Base-by-base conservation (phyloP, 345 rosid species). In the Brassica rapa region DNA sequence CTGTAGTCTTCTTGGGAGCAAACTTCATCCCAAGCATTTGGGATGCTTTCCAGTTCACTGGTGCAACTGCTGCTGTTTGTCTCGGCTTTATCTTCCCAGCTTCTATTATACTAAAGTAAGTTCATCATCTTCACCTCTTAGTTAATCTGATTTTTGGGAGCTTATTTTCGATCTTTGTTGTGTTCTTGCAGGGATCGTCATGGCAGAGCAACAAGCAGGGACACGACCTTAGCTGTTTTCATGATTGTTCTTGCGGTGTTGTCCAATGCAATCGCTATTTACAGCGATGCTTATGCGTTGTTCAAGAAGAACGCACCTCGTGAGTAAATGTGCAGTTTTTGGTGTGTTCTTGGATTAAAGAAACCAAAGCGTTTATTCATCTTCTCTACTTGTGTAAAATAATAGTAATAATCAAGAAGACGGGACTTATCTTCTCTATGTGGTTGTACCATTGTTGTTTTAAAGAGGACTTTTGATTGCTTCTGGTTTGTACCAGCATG, bases 21-120 rank as follows among this genome's bases (percentile, higher is more conserved):
- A 94, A 88, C 82, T 89, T 87, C 73, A 94, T 94, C 46, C 98
- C 98, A 33, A 94, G 93, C 88, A 94, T 94, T 78, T 94, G 97
- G 97, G 62, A 57, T 57, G 29, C 62, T 21, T 57, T 57, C 29
- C 29, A 57, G 11, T 57, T 57, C 14, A 57, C 97, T 41, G 98
- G 97, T 78, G 97, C 98, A 53, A 94, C 97, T 1, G 90, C 95
- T 73, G 91, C 95, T 14, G 97, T 91, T 78, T 92, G 97, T 84
- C 82, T 91, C n/a, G 97, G 93, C 35, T 94, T 92, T 90, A 94
- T 94, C 51, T 94, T 94, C 77, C 98, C 98, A 0, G 97, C 98
- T 19, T 79, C 94, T 65, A 75, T 94, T 68, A 84, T 96, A 61
- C 91, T 94, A 12, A 90, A 87, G 98, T 92, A 73, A 86, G 89